Base-by-base conservation (phyloP, 306 rosid species). In the Vigna hirtella region DNA sequence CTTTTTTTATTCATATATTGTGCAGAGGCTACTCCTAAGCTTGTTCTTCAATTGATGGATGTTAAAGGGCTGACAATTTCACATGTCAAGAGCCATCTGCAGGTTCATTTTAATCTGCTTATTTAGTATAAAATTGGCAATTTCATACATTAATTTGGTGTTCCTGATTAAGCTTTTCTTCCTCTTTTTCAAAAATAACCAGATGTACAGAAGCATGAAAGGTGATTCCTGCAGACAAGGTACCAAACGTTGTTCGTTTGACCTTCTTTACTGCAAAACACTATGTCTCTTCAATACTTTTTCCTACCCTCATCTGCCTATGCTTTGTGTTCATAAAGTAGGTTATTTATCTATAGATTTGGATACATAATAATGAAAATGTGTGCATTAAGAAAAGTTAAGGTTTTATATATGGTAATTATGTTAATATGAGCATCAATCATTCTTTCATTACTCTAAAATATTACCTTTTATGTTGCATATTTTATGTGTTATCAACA, bases 71-170 rank as follows among this genome's bases (percentile, higher is more conserved):
- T 89, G 57, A 87, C 96, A 16, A 89, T 91, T 83, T 91, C 93
- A 36, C 96, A 91, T 62, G 96, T 91, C 83, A 91, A 91, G 83
- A 91, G 96, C 77, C 93, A 89, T 89, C 93, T 91, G n/a, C 93
- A 91, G 91, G 93, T 91, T 61, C 38, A 5, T 42, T 34, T 52
- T 34, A 32, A 53, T 34, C 20, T 55, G 49, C 76, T 42, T 32
- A 45, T 3, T 42, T 32, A 45, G 3, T 12, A 16, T 65, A 72
- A 53, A 72, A 18, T 10, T 45, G 50, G 50, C 50, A 45, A 45
- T 18, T 36, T 17, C 20, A 18, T 55, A n/a, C 26, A 62, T 30
- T 28, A 5, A 16, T 38, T 38, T 40, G 9, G 9, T 3, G 12
- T 0, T 66, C 4, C 30, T 17, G n/a, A 17, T 24, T 62, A 20